Base-by-base conservation (phyloP, 345 rosid species). In the Erodium maritimum region DNA sequence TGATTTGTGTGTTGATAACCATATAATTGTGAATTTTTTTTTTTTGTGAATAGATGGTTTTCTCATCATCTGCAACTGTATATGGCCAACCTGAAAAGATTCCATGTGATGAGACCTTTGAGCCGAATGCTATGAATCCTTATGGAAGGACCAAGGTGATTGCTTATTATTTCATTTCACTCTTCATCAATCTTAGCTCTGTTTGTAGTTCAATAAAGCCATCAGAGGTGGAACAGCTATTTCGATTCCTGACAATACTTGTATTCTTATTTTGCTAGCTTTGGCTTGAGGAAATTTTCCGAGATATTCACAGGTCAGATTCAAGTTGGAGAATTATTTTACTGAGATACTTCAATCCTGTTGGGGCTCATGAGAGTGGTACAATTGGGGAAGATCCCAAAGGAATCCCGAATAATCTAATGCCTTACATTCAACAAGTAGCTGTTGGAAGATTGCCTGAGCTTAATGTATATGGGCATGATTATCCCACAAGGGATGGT, bases 401-500 rank as follows among this genome's bases (percentile, higher is more conserved):
- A 67, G 99, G 96, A 23, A 80, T 93, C 62, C 96, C 95, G 0
- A 93, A 85, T 62, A 89, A 89, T 63, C 94, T 89, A 54, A 89
- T 93, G 95, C 96, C 99, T 55, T 93, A 82, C 74, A 83, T 93
- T 62, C 96, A 93, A 59, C 96, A 93, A 82, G 99, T 93, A 0
- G 95, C 97, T 5, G 99, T 89, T 58, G 95, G 95, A 52, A 60
- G 96, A 75, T 57, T 85, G 68, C 88, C 95, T n/a, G 91, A 79
- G 77, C 99, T 93, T 58, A 87, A 89, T 69, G 91, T 93, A 16
- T 93, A 80, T 58, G 97, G 96, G 56, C 75, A 76, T 65, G 95
- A 93, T 67, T 93, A 89, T 78, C 91, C 96, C 25, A 93, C 99
- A 5, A 62, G 69, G 64, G 99, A 93, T 67, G 96, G 95, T 56